Conservation (phyloP, 2,329 filamentous ascomycete genomes). For the Botrytis tulipae region DNA sequence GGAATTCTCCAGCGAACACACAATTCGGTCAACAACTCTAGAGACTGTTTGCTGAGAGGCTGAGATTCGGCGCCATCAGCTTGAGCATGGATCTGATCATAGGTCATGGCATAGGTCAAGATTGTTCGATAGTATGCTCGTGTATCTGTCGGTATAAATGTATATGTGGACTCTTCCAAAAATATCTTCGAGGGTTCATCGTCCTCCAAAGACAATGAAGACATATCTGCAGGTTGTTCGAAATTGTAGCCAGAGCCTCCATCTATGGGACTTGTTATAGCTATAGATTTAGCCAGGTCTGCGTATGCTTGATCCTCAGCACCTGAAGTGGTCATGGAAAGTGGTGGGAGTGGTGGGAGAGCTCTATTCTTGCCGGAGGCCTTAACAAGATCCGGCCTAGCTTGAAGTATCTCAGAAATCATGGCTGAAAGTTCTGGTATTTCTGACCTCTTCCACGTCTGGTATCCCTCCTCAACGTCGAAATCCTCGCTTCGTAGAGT, state of each 20-base stretch:
- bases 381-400: conserved; percentile 81
- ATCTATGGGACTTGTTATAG: conserved; percentile 45
- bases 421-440: conserved; percentile 83
- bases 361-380: conserved; percentile 51
- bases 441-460: conserved; percentile 89
- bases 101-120: conserved; percentile 70
- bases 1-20: conserved; percentile 87
- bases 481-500: conserved; percentile 85
- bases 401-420: conserved; percentile 86
- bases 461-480: conserved; percentile 82
- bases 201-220: conserved; percentile 35
- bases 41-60: conserved; percentile 72
- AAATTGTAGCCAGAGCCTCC: conserved; percentile 43
- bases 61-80: conserved; percentile 43
- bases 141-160: conserved; percentile 84
- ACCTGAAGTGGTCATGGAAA: conserved; percentile 28
- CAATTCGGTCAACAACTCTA: conserved; percentile 81
- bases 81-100: conserved; percentile 56
- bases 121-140: conserved; percentile 81
- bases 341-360: conserved; percentile 54
- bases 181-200: conserved; percentile 32
- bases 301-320: conserved; percentile 47
- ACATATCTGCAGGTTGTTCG: conserved; percentile 39
- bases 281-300: conserved; percentile 52
- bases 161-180: conserved; percentile 68